These are phyloP conservation scores for Aspergillus sp. DNA, from an alignment of 2,329 filamentous ascomycete genomes.

Conservation along the genomic window DNA sequence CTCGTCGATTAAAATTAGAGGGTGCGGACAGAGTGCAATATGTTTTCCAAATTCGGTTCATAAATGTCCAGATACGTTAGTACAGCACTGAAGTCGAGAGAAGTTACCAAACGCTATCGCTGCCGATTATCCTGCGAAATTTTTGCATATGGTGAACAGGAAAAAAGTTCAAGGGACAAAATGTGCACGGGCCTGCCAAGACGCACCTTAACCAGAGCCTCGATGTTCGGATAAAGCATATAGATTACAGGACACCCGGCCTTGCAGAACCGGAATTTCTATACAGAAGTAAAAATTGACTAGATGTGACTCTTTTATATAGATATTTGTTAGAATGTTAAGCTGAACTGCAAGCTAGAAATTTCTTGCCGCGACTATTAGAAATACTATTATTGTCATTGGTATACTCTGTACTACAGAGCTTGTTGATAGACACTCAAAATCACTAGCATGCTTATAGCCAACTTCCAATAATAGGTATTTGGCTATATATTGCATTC, in stretches of 20 bases:
- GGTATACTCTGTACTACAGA: background rate
- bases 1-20: background rate
- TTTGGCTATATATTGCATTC: constrained; percentile 67
- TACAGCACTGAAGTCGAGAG: background rate
- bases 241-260: background rate
- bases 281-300: background rate
- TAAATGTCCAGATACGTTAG: background rate
- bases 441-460: constrained; percentile 30
- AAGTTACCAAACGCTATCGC: background rate
- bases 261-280: background rate
- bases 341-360: background rate
- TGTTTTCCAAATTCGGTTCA: background rate
- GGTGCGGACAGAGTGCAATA: background rate
- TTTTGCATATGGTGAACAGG: background rate
- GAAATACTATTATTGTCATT: background rate
- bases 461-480: constrained; percentile 59
- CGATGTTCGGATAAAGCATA: too few species aligned
- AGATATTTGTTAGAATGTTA: background rate
- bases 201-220: background rate
- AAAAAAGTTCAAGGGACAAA: background rate
- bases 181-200: constrained; percentile 5
- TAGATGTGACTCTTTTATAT: background rate
- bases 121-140: background rate
- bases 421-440: background rate
- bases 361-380: background rate